Evolutionary conservation across 352 stramenopile genomes (phyloP), one percentile per base, ranked within the genome.

Genomic region (Phytophthora fragariae): DNA sequence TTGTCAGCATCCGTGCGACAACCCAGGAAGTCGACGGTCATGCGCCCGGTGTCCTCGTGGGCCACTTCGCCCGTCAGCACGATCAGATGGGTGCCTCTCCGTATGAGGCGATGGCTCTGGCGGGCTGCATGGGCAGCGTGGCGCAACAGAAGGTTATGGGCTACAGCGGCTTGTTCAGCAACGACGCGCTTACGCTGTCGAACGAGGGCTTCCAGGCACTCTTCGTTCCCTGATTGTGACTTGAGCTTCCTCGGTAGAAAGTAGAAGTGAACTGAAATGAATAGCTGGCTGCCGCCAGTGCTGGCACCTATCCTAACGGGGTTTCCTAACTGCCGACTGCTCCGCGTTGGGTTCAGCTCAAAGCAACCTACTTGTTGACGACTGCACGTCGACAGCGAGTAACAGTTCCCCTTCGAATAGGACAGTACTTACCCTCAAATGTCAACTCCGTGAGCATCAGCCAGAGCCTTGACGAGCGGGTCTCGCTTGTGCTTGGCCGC

Each of bases 51-150:
- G 24, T 27, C 24, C 24, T 27, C 24, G 24, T 1, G 24, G 24
- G 1, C 24, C 24, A 27, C 24, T 3, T 27, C 35, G 68, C 77
- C 83, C 46, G 92, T 98, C 73, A 78, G 57, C 83, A 95, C 46
- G 91, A 97, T 98, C 76, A 86, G 91, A 54, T 98, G 91, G 92
- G 94, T 24, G 96, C 98, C 58, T 84, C 84, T 44, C 91, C 97
- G 67, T 74, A 85, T 53, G 94, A 98, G 73, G 98, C 97, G 68
- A 95, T 99, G 29, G 94, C 94, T 12, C 79, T 99, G 1, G 77
- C 92, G 31, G 96, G 95, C 37, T 58, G 97, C 83, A 29, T 93
- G 96, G 82, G 90, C 93, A 57, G 85, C 98, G 80, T 88, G n/a
- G 98, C 90, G 73, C 94, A 99, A 78, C 91, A 88, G 2, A 89